Base-by-base conservation (phyloP, 2,329 filamentous ascomycete genomes). In the Ceratocystis smalleyi region DNA sequence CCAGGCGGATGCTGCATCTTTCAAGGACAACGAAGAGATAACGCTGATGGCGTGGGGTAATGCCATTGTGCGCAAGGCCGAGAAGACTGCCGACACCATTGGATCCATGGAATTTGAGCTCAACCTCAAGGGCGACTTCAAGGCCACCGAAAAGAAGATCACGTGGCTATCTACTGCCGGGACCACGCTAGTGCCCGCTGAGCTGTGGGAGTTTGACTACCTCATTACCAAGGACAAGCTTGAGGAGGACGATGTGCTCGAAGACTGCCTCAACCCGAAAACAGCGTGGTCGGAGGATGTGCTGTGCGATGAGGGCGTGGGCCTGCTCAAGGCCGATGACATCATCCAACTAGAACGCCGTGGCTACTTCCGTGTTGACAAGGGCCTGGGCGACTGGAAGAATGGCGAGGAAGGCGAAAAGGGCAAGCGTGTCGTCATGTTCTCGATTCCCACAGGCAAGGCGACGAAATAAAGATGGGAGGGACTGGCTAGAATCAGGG, bases 1-100 rank as follows among this genome's bases (percentile, higher is more conserved):
- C 72, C 92, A 96, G 75, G 87, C 81, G 57, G 92, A 97, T 70
- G 89, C 87, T 67, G 86, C 86, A 73, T 82, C 81, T 30, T 95
- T 96, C 76, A 87, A 84, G 70, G 80, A 87, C 67, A 85, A 87
- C 71, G 92, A 97, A 77, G 91, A 96, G 75, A 89, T 97, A 70
- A 96, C 92, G 0, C 80, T 96, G 51, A 96, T 96, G 92, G 88
- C 88, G 74, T 97, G 92, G 92, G 94, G 92, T 70, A 95, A 95
- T 71, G 89, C 75, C 5, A 76, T 81, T 40, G 71, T 80, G 22
- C 73, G 74, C 45, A 73, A 79, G 71, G 79, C 77, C 1, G 73
- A 73, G 62, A 74, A 73, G 30, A 77, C 82, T 59, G 69, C 71
- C 64, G 78, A 68, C 19, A 77, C 82, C 59, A 84, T 96, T 70